Percentiles rank a stretch among this genome's conserved stretches.
phyloP scores from a whole-genome alignment of 257 asterid genomes.

The Verbascum thapsus region DNA sequence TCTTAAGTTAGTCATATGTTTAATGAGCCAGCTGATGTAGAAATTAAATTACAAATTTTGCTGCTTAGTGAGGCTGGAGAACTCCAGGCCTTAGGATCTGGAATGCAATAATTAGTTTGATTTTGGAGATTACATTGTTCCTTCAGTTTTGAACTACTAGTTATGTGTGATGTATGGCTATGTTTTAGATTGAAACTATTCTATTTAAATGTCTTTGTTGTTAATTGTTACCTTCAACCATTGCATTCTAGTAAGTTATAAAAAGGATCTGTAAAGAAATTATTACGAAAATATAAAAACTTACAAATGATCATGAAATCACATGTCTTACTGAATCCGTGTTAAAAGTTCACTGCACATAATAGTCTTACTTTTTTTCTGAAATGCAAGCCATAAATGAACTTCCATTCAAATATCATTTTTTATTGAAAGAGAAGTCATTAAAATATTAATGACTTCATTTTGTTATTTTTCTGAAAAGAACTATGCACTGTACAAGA shows the following conservation, averaged over 20 bases:
- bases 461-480: too few species aligned
- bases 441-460: too few species aligned
- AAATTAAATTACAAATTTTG: conserved; percentile 8
- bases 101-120: conserved; percentile 1
- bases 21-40: background rate
- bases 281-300: too few species aligned
- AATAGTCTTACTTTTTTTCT: too few species aligned
- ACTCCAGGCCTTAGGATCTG: conserved; percentile 19
- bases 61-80: conserved; percentile 23
- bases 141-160: background rate
- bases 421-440: too few species aligned
- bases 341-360: too few species aligned
- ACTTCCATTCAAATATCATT: too few species aligned
- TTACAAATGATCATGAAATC: too few species aligned
- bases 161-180: background rate
- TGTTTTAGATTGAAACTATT: background rate
- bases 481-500: too few species aligned
- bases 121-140: background rate
- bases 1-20: background rate
- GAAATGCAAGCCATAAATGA: too few species aligned
- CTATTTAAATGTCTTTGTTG: background rate
- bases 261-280: too few species aligned
- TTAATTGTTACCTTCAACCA: background rate
- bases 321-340: too few species aligned
- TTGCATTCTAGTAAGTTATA: background rate